These are phyloP conservation scores for Geotrichum phurueaensis DNA, from an alignment of 1,139 yeast species.

Conservation along the genomic window DNA sequence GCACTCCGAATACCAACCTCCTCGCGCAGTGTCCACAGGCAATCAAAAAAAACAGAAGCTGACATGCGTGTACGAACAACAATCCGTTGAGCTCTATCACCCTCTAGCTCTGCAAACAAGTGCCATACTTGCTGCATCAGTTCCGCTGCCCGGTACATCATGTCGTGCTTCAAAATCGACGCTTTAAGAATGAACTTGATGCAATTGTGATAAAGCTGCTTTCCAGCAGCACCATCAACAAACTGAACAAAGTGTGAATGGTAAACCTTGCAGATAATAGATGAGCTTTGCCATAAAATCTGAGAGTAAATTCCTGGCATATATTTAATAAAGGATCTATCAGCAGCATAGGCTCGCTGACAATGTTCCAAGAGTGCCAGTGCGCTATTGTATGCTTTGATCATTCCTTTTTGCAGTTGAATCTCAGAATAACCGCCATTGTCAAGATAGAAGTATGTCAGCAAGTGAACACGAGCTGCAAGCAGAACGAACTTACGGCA, in stretches of 20 bases:
- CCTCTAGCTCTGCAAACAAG: conserved; percentile 40
- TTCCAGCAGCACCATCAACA: neutral
- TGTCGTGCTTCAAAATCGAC: conserved; percentile 81
- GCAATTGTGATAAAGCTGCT: neutral
- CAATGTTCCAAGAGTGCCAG: conserved; percentile 8
- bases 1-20: conserved; percentile 55
- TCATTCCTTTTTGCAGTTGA: conserved; percentile 59
- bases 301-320: conserved; percentile 78
- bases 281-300: conserved; percentile 86
- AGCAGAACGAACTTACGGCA: conserved; percentile 61
- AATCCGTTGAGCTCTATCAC: conserved; percentile 28
- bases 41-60: conserved; percentile 87
- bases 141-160: conserved; percentile 88
- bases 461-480: conserved; percentile 69
- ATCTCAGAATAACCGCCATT: conserved; percentile 44
- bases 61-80: conserved; percentile 77
- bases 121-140: conserved; percentile 95
- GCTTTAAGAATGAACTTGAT: conserved; percentile 56
- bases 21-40: conserved; percentile 74
- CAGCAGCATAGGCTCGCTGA: conserved; percentile 46
- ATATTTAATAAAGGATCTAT: conserved; percentile 60
- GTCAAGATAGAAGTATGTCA: conserved; percentile 77
- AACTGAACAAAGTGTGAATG: conserved; percentile 57
- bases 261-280: conserved; percentile 68
- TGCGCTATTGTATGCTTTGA: conserved; percentile 58